Evolutionary conservation across 495 filamentous ascomycete species (phyloP).

Genomic region (Neurospora sp.): DNA sequence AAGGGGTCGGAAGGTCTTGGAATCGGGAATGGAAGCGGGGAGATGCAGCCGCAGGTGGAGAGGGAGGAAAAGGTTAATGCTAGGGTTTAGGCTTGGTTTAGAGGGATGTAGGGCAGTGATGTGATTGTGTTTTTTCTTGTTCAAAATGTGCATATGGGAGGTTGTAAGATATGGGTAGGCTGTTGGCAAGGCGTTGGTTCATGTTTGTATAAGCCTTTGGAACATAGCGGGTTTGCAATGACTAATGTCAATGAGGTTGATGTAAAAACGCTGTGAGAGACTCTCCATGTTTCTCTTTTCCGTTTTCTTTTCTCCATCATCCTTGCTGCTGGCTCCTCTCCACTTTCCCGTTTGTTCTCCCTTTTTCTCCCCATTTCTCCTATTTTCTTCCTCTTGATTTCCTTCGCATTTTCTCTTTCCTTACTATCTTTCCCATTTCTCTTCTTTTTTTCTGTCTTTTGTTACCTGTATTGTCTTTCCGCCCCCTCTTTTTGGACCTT

Average conservation of each 20-base stretch:
- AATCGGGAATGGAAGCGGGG: neutral
- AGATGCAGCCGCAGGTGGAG: neutral
- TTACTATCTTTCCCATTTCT: neutral
- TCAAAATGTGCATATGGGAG: neutral
- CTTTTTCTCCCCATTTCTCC: neutral
- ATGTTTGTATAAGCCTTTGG: neutral
- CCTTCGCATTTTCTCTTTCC: too few relatives aligned
- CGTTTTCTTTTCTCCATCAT: neutral
- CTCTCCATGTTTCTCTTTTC: neutral
- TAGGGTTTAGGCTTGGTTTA: neutral
- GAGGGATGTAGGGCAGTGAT: neutral
- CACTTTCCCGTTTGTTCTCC: too few relatives aligned
- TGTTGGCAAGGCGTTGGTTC: neutral
- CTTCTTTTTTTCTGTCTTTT: neutral
- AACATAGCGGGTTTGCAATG: neutral
- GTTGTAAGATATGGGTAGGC: neutral
- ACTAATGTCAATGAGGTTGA: neutral
- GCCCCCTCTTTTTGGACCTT: too few relatives aligned
- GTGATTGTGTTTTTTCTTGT: neutral
- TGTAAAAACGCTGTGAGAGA: neutral
- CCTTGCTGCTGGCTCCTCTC: too few relatives aligned
- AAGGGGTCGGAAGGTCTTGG: slow-evolving; percentile 1
- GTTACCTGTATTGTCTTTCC: too few relatives aligned
- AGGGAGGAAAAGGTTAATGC: neutral
- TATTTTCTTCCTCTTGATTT: neutral